Base-by-base conservation (phyloP, 768 basidiomycete genomes). In the Coprinopsis marcescibilis region DNA sequence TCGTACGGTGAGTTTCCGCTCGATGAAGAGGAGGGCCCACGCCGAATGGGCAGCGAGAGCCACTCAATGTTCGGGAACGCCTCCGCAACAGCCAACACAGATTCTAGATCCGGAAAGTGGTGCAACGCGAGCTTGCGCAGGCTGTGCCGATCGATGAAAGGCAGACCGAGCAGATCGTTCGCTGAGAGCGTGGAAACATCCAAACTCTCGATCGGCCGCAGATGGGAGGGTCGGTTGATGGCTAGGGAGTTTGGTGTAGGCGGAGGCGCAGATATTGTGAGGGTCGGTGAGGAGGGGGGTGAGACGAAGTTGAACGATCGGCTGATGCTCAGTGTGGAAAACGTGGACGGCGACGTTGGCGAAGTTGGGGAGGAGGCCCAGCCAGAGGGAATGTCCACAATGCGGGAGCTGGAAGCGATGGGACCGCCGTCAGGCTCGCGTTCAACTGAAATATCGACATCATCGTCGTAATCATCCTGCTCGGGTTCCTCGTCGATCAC, bases 41-140 rank as follows among this genome's bases (percentile, higher is more conserved):
- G 55, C 11, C 51, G 14, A n/a, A 50, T 42, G 12, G 73, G 71
- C 41, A 76, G 49, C 1, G 60, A 65, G 32, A 74, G 59, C 66
- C 68, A 71, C 10, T 65, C 65, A 6, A 76, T 64, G 23, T 67
- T 62, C 2, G 62, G 61, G 48, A 73, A 76, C 2, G 55, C 52
- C 20, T 62, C 58, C 8, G 68, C 69, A 14, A 73, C 51, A 24
- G 58, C 59, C 15, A 58, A 53, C 23, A 73, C 51, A 20, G 57
- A 49, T 2, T 58, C 54, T 3, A 67, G 45, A 14, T 62, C 60
- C 24, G 56, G 56, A 33, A 70, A 62, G 3, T 49, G 52, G 42
- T 65, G 57, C 1, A 72, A 39, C 24, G 60, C 62, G 32, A 73
- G 59, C 51, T 59, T 63, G 14, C 58, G 60, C 32, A 73, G 56